Conservation (phyloP, 345 rosid genomes). For the Dipteronia sinensis region DNA sequence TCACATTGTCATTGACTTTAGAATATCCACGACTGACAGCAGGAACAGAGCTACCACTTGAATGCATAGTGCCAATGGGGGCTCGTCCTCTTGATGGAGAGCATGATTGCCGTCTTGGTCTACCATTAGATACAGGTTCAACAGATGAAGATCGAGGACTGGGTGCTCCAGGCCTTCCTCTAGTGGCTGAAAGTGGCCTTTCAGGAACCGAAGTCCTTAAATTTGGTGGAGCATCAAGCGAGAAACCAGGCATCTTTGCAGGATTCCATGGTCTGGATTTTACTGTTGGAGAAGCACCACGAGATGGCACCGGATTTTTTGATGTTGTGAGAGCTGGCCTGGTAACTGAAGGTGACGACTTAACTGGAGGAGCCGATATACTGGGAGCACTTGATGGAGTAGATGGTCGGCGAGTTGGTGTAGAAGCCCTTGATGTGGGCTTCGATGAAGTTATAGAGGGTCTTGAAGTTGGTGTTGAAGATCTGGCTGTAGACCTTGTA, state of each 20-base stretch:
- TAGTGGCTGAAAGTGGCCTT: constrained; percentile 87
- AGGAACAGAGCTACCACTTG: constrained; percentile 94
- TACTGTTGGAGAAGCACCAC: constrained; percentile 72
- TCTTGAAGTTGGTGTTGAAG: constrained; percentile 88
- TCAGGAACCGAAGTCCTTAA: constrained; percentile 84
- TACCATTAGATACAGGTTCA: constrained; percentile 68
- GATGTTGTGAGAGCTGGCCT: constrained; percentile 45
- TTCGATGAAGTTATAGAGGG: constrained; percentile 70
- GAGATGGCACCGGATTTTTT: constrained; percentile 61
- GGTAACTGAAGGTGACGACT: constrained; percentile 45
- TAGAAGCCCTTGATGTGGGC: constrained; percentile 71
- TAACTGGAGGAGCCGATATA: constrained; percentile 52
- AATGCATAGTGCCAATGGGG: constrained; percentile 53
- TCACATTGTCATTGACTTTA: constrained; percentile 69
- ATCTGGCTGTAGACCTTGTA: constrained; percentile 73
- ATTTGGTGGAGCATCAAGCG: constrained; percentile 94
- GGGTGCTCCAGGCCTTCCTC: constrained; percentile 97
- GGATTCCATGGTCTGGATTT: constrained; percentile 97
- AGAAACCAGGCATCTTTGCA: constrained; percentile 98
- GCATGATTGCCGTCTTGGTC: constrained; percentile 89
- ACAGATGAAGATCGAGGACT: constrained; percentile 84
- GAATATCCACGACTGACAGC: constrained; percentile 68
- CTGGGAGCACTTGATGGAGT: constrained; percentile 54
- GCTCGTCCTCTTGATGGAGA: constrained; percentile 93
- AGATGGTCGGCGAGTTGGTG: constrained; percentile 85